Evolutionary conservation across 2,329 filamentous ascomycete species (phyloP).

Genomic region (Penicillium rolfsii): DNA sequence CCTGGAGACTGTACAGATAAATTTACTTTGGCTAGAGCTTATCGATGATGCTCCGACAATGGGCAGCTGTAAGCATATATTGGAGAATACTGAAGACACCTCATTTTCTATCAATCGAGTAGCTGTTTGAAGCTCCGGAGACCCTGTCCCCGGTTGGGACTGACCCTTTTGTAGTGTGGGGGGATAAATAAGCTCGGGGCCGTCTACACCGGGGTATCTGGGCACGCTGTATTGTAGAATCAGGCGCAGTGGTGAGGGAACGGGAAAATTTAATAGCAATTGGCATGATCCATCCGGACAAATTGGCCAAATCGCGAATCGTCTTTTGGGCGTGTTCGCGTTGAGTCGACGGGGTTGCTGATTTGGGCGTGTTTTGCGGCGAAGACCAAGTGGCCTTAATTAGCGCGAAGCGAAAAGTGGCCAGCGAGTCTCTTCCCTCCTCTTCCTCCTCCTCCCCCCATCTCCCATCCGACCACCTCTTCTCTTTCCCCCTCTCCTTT

Average conservation of each 20-base stretch:
- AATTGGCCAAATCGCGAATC: not conserved
- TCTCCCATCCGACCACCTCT: slow-evolving; percentile 25
- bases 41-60: not conserved
- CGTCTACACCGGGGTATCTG: slow-evolving; percentile 17
- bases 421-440: slow-evolving; percentile 38
- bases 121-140: slow-evolving; percentile 4
- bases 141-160: slow-evolving; percentile 7
- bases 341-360: slow-evolving; percentile 20
- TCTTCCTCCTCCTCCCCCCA: slow-evolving; percentile 31
- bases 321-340: not conserved
- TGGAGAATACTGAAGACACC: not conserved
- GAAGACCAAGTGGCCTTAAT: slow-evolving; percentile 46
- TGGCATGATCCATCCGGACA: not conserved
- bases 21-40: not conserved
- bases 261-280: not conserved
- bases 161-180: slow-evolving; percentile 17
- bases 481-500: slow-evolving; percentile 27
- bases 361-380: slow-evolving; percentile 22
- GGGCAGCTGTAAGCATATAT: not conserved
- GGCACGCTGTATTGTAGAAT: not conserved
- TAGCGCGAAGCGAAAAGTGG: slow-evolving; percentile 45
- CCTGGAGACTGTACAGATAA: slow-evolving; percentile 21
- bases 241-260: not conserved
- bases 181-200: slow-evolving; percentile 21
- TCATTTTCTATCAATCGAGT: not conserved